phyloP scores from a whole-genome alignment of 169 alveolate species.

The Perkinsus olseni region DNA sequence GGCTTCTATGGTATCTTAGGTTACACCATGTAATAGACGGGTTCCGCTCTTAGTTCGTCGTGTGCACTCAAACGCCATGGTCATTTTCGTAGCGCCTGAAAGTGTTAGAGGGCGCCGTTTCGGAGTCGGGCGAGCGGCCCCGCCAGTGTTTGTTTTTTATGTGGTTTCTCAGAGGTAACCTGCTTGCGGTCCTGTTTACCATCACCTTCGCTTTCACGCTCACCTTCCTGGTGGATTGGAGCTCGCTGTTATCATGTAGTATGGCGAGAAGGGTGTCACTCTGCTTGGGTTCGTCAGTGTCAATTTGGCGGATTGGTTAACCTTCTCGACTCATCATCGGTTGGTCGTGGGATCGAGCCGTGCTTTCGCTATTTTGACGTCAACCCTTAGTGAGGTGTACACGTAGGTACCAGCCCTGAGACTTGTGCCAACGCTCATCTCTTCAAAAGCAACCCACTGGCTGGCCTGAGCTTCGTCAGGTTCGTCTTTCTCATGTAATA shows the following conservation, averaged over 20 bases:
- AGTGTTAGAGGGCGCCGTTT: no score
- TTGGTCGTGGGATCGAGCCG: not conserved
- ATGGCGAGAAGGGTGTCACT: not conserved
- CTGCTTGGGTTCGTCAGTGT: not conserved
- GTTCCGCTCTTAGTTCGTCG: no score
- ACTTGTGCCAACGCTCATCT: not conserved
- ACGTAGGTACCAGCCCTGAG: not conserved
- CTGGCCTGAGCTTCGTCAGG: not conserved
- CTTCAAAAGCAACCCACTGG: not conserved
- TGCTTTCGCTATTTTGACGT: not conserved
- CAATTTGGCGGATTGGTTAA: not conserved
- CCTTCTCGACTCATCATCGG: not conserved
- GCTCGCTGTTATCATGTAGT: not conserved
- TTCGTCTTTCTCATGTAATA: not conserved
- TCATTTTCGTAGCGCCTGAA: no score
- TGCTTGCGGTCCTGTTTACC: not conserved
- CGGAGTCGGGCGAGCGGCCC: no score
- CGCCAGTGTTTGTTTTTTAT: no score
- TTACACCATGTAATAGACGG: not conserved
- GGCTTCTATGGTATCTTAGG: not conserved
- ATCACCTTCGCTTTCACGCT: not conserved
- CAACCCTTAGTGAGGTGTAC: no score
- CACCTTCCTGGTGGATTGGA: not conserved
- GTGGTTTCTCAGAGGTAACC: not conserved
- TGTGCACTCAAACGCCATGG: no score